Evolutionary conservation across 352 stramenopile species (phyloP).

Genomic region (Phytophthora brassicae): DNA sequence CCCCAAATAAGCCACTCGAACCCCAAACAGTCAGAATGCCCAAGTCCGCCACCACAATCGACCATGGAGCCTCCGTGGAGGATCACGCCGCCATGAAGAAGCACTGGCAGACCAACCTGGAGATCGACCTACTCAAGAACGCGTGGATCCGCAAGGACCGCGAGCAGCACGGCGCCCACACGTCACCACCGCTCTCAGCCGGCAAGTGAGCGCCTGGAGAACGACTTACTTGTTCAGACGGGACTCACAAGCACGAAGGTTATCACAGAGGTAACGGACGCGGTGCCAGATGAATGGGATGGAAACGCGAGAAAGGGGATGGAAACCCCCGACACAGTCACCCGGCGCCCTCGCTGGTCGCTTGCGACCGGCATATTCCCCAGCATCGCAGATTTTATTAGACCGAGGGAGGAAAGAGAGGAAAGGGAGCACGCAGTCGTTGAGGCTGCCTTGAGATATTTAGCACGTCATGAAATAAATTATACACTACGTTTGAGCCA

Average conservation of each 20-base stretch:
- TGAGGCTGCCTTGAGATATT: constrained; percentile 25
- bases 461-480: constrained; percentile 39
- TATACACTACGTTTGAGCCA: constrained; percentile 28
- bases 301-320: not conserved
- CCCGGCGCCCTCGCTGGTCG: not conserved
- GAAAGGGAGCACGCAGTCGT: constrained; percentile 6
- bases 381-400: constrained; percentile 21
- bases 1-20: not conserved
- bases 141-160: constrained; percentile 64
- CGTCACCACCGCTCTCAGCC: constrained; percentile 32
- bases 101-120: constrained; percentile 64
- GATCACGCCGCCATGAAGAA: constrained; percentile 60
- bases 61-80: constrained; percentile 22
- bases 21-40: constrained; percentile 24
- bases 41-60: constrained; percentile 34
- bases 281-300: not conserved
- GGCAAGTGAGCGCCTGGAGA: constrained; percentile 29
- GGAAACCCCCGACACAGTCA: not conserved
- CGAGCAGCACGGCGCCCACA: constrained; percentile 40
- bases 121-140: constrained; percentile 66
- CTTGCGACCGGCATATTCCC: not conserved
- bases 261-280: not conserved
- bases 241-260: not conserved
- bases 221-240: not conserved
- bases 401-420: constrained; percentile 3